Conservation (phyloP, 2,329 filamentous ascomycete species). For the Exophiala bonariae region DNA sequence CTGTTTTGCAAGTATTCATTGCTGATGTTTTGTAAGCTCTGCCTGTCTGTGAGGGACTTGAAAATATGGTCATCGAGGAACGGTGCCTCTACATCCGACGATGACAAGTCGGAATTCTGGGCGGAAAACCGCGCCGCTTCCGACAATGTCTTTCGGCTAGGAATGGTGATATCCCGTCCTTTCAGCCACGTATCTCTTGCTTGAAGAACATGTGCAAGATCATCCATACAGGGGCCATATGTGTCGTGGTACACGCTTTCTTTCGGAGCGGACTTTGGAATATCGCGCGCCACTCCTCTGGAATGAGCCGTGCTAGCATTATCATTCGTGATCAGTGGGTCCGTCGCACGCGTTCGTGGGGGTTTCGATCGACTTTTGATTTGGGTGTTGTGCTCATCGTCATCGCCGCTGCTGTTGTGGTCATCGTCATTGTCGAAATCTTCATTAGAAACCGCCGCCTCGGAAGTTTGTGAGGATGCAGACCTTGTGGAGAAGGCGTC, state of each 20-base stretch:
- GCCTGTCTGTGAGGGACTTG: background rate
- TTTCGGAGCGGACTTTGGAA: constrained; percentile 40
- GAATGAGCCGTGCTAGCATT: constrained; percentile 32
- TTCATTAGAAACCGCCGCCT: constrained; percentile 1
- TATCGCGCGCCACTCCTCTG: constrained; percentile 36
- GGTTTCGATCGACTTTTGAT: constrained; percentile 7
- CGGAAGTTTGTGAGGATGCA: constrained; percentile 6
- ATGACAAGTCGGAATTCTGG: no score
- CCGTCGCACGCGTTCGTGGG: no score
- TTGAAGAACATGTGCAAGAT: constrained; percentile 48
- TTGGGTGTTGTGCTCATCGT: background rate
- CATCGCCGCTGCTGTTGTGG: constrained; percentile 4
- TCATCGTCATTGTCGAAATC: constrained; percentile 6
- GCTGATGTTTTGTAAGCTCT: no score
- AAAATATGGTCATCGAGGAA: constrained; percentile 6
- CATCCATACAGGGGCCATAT: constrained; percentile 52
- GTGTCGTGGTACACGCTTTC: constrained; percentile 47
- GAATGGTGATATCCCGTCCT: constrained; percentile 49
- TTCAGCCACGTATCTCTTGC: constrained; percentile 53
- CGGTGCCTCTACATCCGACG: background rate
- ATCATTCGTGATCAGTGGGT: no score
- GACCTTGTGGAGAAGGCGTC: constrained; percentile 6
- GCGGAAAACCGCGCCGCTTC: no score
- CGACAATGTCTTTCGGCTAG: constrained; percentile 41
- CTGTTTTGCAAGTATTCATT: constrained; percentile 9